Percentiles rank a stretch among this genome's conserved stretches.
These are phyloP conservation scores for Beauveria sp. DNA, from an alignment of 2,329 filamentous ascomycete species.

Conservation along the genomic window DNA sequence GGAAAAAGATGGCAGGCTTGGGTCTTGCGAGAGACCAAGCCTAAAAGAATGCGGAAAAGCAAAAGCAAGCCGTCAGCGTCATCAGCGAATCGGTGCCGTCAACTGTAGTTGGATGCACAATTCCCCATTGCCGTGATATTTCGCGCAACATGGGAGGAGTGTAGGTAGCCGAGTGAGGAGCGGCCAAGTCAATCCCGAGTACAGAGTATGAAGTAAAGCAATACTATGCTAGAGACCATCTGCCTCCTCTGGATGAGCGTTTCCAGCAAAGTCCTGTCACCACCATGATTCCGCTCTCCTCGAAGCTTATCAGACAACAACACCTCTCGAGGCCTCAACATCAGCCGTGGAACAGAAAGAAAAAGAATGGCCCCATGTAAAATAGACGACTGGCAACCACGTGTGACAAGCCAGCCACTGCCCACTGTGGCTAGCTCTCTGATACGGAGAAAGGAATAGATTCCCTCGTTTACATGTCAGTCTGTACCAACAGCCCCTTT, in stretches of 20 bases:
- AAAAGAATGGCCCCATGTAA: not conserved
- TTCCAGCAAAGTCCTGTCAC: too few relatives aligned
- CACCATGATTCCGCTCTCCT: too few relatives aligned
- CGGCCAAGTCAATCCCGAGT: not conserved
- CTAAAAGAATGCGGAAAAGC: not conserved
- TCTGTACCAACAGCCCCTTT: not conserved
- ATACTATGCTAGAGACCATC: too few relatives aligned
- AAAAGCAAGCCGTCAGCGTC: not conserved
- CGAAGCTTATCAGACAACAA: not conserved
- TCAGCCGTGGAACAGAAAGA: not conserved
- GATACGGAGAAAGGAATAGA: not conserved
- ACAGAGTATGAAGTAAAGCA: not conserved
- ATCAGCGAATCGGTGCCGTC: not conserved
- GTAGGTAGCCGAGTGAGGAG: not conserved
- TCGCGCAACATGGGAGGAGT: not conserved
- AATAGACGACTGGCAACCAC: not conserved
- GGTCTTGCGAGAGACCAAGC: too few relatives aligned
- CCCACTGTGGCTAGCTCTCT: not conserved
- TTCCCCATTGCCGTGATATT: not conserved
- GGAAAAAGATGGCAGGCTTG: not conserved
- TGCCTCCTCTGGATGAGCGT: too few relatives aligned
- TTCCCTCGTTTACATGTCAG: not conserved
- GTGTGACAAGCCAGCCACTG: conserved; percentile 7
- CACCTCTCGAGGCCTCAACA: not conserved
- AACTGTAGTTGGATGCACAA: not conserved